phyloP scores from a whole-genome alignment of 495 filamentous ascomycete species.

The Penicillium arizonense region DNA sequence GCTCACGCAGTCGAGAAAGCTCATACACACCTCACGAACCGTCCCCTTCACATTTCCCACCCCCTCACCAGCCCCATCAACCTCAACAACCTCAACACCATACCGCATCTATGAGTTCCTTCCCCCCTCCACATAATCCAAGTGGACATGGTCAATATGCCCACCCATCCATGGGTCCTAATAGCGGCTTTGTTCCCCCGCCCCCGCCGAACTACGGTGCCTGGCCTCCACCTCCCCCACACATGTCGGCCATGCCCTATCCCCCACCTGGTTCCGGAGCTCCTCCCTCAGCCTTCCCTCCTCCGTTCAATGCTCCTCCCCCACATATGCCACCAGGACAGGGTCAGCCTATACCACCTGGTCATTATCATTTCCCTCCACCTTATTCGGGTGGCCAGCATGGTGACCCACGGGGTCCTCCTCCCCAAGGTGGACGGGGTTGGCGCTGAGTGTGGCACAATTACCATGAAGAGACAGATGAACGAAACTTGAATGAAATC shows the following conservation, averaged over 20 bases:
- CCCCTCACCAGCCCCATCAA: constrained; percentile 27
- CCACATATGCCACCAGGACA: constrained; percentile 16
- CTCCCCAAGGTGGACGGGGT: constrained; percentile 18
- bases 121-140: constrained; percentile 23
- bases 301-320: constrained; percentile 17
- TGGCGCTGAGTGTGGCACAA: constrained; percentile 19
- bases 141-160: constrained; percentile 20
- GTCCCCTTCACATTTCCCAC: constrained; percentile 26
- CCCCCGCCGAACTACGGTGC: constrained; percentile 50
- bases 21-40: constrained; percentile 47
- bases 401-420: constrained; percentile 19
- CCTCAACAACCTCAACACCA: constrained; percentile 21
- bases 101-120: constrained; percentile 19
- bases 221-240: constrained; percentile 48
- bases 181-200: constrained; percentile 36
- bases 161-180: background rate
- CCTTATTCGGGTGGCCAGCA: constrained; percentile 29
- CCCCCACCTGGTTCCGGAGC: constrained; percentile 19
- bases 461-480: background rate
- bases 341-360: constrained; percentile 35
- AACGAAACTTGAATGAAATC: too few species aligned
- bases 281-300: constrained; percentile 26
- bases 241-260: constrained; percentile 20
- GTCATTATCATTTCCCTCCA: constrained; percentile 39
- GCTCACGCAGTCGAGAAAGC: constrained; percentile 40